phyloP scores from a whole-genome alignment of 2,329 filamentous ascomycete genomes.

The Grosmannia serpens region DNA sequence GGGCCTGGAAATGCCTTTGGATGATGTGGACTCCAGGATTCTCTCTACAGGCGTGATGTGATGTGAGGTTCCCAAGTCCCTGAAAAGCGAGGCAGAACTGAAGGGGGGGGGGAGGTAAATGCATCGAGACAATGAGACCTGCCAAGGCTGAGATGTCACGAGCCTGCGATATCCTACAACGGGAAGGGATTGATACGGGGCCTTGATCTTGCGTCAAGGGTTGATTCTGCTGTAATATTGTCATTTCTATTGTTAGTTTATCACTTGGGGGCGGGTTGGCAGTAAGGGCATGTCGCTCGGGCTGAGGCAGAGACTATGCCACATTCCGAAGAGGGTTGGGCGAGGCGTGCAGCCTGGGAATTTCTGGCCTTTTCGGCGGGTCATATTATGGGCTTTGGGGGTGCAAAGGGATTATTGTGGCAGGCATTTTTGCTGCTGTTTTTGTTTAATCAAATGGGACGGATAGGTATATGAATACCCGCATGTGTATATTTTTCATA shows the following conservation, averaged over 20 bases:
- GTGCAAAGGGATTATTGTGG: background rate
- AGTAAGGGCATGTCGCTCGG: background rate
- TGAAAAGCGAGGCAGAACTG: background rate
- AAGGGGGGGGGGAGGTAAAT: background rate
- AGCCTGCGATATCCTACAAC: background rate
- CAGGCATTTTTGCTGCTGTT: background rate
- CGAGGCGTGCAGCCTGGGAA: background rate
- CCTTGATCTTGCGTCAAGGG: background rate
- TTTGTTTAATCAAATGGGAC: background rate
- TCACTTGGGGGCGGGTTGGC: background rate
- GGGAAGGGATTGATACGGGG: background rate
- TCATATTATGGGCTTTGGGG: background rate
- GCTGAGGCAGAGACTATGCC: background rate
- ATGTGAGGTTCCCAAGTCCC: slow-evolving; percentile 16
- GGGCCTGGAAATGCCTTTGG: slow-evolving; percentile 25
- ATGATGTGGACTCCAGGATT: slow-evolving; percentile 28
- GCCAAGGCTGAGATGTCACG: background rate
- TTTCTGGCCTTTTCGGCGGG: background rate
- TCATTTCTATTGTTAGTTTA: background rate
- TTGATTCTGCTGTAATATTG: background rate
- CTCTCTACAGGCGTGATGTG: slow-evolving; percentile 23
- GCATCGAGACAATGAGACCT: background rate
- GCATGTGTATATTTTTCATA: background rate
- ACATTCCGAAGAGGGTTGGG: background rate
- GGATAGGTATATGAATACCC: background rate